Evolutionary conservation across 2,329 filamentous ascomycete genomes (phyloP).

Genomic region (Zalaria sp.): DNA sequence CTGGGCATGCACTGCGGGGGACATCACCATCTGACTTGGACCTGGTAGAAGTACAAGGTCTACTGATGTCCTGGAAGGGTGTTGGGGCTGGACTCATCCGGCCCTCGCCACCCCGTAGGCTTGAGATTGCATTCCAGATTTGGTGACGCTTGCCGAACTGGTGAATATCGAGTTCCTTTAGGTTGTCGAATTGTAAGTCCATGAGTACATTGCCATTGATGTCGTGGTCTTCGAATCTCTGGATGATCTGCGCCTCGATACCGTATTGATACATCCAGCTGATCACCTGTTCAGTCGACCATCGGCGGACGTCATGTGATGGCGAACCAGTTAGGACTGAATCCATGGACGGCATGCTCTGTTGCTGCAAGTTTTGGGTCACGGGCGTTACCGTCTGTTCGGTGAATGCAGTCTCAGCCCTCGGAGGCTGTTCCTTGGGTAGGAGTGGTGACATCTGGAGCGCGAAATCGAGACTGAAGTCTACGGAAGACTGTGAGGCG

Average conservation of each 20-base stretch:
- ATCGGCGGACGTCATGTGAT: constrained; percentile 40
- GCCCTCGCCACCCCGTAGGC: constrained; percentile 39
- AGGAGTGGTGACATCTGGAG: constrained; percentile 63
- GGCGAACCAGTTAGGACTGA: constrained; percentile 3
- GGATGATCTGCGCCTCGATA: constrained; percentile 61
- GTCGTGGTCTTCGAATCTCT: constrained; percentile 82
- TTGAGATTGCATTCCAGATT: constrained; percentile 67
- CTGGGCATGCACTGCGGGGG: constrained; percentile 6
- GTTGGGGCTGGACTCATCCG: constrained; percentile 28
- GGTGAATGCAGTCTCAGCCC: constrained; percentile 27
- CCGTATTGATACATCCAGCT: constrained; percentile 78
- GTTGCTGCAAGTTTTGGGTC: constrained; percentile 6
- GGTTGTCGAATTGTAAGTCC: constrained; percentile 80
- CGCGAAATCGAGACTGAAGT: constrained; percentile 34
- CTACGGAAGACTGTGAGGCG: constrained; percentile 46
- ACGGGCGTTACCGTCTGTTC: constrained; percentile 16
- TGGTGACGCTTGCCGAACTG: constrained; percentile 71
- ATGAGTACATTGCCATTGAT: constrained; percentile 79
- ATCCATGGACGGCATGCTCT: constrained; percentile 2
- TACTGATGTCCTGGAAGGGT: constrained; percentile 33
- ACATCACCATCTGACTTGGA: constrained; percentile 7
- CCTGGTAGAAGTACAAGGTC: constrained; percentile 25
- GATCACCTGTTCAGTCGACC: constrained; percentile 65
- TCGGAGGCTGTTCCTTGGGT: constrained; percentile 35
- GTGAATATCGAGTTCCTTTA: constrained; percentile 65